Evolutionary conservation across 805 yeast genomes (phyloP).

Genomic region (Metschnikowia colocasiae): DNA sequence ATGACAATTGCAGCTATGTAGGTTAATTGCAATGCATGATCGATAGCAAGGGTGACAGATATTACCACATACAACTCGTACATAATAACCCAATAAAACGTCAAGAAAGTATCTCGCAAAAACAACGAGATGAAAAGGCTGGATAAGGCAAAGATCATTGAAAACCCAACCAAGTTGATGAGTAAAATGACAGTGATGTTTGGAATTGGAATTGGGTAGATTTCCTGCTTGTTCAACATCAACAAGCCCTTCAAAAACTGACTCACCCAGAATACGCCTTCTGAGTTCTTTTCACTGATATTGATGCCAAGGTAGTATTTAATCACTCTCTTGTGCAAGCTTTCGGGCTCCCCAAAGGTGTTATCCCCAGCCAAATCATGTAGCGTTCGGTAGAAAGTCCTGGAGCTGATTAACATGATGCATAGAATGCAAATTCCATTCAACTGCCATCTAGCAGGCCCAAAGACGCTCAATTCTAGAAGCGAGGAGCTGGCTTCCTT

Average conservation of each 20-base stretch:
- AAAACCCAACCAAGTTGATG: conserved; percentile 19
- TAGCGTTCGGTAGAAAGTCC: conserved; percentile 27
- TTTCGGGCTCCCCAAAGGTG: conserved; percentile 17
- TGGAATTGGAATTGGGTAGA: conserved; percentile 20
- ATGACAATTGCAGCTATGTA: conserved; percentile 63
- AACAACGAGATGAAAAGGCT: neutral
- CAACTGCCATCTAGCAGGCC: conserved; percentile 18
- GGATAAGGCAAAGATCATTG: conserved; percentile 6
- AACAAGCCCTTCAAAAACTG: conserved; percentile 10
- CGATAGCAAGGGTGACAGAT: conserved; percentile 48
- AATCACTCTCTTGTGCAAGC: conserved; percentile 26
- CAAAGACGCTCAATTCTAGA: conserved; percentile 3
- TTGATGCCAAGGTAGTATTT: conserved; percentile 29
- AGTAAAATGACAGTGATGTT: conserved; percentile 23
- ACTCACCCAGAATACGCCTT: conserved; percentile 14
- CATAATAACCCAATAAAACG: neutral
- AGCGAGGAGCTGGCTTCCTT: conserved; percentile 22
- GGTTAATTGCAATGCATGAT: conserved; percentile 59
- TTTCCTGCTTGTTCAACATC: conserved; percentile 8
- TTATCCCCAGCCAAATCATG: conserved; percentile 27
- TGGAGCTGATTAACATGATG: conserved; percentile 28
- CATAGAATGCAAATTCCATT: conserved; percentile 22
- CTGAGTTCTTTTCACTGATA: conserved; percentile 16
- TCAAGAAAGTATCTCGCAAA: neutral
- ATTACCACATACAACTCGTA: conserved; percentile 1